A percentile compares a stretch with the other conserved stretches of the same genome.
These are phyloP conservation scores for Lanmaoa pseudosensibilis DNA, from an alignment of 768 basidiomycete species.

Conservation along the genomic window DNA sequence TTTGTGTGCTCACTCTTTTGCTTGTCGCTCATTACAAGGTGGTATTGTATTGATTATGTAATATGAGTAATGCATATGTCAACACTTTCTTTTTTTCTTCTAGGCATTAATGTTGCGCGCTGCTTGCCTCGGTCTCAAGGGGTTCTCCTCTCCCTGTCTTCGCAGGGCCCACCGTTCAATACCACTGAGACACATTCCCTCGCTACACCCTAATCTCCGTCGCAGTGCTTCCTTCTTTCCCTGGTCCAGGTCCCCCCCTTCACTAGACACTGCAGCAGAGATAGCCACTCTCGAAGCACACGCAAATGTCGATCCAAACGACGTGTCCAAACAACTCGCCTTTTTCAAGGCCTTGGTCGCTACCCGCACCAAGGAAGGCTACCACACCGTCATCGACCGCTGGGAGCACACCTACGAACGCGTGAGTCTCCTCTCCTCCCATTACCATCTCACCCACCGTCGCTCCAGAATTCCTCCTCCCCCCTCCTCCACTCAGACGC, in stretches of 20 bases:
- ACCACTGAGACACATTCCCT: slow-evolving; percentile 35
- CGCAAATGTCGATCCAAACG: slow-evolving; percentile 70
- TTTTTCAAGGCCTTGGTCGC: slow-evolving; percentile 66
- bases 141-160: background rate
- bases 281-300: slow-evolving; percentile 76
- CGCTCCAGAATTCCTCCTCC: slow-evolving; percentile 58
- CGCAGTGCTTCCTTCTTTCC: slow-evolving; percentile 32
- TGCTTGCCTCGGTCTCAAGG: background rate
- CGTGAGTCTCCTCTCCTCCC: slow-evolving; percentile 45
- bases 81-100: too few relatives aligned
- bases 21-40: slow-evolving; percentile 34
- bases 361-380: slow-evolving; percentile 64
- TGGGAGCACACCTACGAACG: slow-evolving; percentile 87
- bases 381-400: slow-evolving; percentile 69
- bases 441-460: slow-evolving; percentile 3
- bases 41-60: slow-evolving; percentile 22
- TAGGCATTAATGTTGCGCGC: too few relatives aligned
- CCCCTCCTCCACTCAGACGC: slow-evolving; percentile 68
- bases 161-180: too few relatives aligned
- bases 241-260: slow-evolving; percentile 46
- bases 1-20: background rate
- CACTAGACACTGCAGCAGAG: slow-evolving; percentile 64
- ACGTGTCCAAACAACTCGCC: slow-evolving; percentile 67
- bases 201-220: slow-evolving; percentile 20
- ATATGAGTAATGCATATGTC: too few relatives aligned